phyloP scores from a whole-genome alignment of 164 flowering plant genomes.

The Umbellularia californica region DNA sequence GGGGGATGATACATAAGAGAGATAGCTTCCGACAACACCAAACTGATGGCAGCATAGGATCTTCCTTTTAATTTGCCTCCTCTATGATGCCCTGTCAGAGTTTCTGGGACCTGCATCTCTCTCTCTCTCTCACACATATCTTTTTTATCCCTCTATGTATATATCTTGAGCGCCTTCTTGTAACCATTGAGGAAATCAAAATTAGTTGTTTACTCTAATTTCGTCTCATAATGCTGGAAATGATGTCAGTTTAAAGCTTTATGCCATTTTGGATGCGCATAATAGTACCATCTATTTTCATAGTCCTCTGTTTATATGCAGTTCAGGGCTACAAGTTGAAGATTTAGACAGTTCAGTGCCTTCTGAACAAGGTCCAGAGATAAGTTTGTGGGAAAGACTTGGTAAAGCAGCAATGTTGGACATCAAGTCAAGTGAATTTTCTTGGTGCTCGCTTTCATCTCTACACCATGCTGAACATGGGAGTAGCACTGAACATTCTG shows the following conservation, averaged over 20 bases:
- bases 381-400: conserved; percentile 86
- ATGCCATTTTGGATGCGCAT: not conserved
- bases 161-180: not conserved
- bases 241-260: not conserved
- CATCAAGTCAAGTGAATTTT: conserved; percentile 75
- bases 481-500: conserved; percentile 79
- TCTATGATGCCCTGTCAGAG: no score
- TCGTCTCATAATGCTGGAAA: not conserved
- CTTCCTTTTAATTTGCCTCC: no score
- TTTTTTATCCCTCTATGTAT: no score
- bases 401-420: conserved; percentile 70
- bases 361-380: conserved; percentile 54
- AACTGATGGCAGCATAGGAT: no score
- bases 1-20: no score
- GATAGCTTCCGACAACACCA: no score
- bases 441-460: conserved; percentile 83
- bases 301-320: conserved; percentile 17
- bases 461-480: conserved; percentile 84
- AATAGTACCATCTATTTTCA: not conserved
- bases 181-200: not conserved
- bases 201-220: not conserved
- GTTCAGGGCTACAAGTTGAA: conserved; percentile 45
- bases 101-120: no score
- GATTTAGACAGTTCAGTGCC: conserved; percentile 32
- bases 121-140: no score